A percentile compares a stretch with the other conserved stretches of the same genome.
phyloP scores from a whole-genome alignment of 805 yeast species.

The Suhomyces emberorum region DNA sequence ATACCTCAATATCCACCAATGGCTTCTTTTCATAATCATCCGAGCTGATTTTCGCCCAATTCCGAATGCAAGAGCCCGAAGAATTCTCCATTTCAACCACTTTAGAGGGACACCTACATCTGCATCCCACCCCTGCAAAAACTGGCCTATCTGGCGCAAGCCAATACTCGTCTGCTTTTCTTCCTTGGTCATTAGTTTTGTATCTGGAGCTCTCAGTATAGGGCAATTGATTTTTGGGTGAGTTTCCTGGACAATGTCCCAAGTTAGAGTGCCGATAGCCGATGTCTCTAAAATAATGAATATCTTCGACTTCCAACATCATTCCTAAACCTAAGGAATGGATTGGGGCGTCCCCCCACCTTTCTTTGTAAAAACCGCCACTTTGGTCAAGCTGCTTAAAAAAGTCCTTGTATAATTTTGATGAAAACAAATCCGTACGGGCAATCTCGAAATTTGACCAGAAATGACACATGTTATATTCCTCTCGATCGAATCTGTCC shows the following conservation, averaged over 20 bases:
- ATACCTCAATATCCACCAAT: slow-evolving; percentile 13
- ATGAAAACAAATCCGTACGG: slow-evolving; percentile 67
- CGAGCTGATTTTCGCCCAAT: slow-evolving; percentile 16
- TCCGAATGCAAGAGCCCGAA: slow-evolving; percentile 14
- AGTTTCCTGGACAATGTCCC: slow-evolving; percentile 74
- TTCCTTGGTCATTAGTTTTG: slow-evolving; percentile 13
- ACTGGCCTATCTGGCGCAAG: slow-evolving; percentile 28
- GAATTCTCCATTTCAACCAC: slow-evolving; percentile 18
- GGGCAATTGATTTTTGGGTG: slow-evolving; percentile 49
- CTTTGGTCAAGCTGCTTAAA: slow-evolving; percentile 64
- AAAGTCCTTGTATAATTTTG: slow-evolving; percentile 61
- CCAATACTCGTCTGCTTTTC: slow-evolving; percentile 31
- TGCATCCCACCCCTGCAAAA: slow-evolving; percentile 67
- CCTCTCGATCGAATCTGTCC: slow-evolving; percentile 63
- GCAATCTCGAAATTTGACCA: slow-evolving; percentile 96
- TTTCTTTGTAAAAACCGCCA: slow-evolving; percentile 83
- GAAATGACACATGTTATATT: slow-evolving; percentile 79
- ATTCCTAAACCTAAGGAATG: slow-evolving; percentile 85
- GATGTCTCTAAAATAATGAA: slow-evolving; percentile 90
- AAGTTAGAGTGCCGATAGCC: slow-evolving; percentile 83
- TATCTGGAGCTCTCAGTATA: slow-evolving; percentile 29
- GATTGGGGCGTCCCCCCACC: slow-evolving; percentile 98
- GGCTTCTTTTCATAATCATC: slow-evolving; percentile 12
- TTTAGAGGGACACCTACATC: slow-evolving; percentile 71
- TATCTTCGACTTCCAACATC: slow-evolving; percentile 61